These are phyloP conservation scores for Solanum hybrid DNA, from an alignment of 305 asterid genomes.

Conservation along the genomic window DNA sequence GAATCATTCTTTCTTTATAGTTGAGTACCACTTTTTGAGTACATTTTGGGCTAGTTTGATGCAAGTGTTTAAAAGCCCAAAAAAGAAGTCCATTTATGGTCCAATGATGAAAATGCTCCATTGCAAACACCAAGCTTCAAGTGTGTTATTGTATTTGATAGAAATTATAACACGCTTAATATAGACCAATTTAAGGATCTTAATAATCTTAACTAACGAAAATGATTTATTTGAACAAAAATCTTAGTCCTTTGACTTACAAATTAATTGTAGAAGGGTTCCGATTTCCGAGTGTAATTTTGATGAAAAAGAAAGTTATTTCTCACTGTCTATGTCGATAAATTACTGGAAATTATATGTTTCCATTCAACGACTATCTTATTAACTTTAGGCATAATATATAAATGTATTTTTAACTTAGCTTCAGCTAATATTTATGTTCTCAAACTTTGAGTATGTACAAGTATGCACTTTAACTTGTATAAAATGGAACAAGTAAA, in stretches of 20 bases:
- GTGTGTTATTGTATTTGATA: not conserved
- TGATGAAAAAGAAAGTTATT: too few species aligned
- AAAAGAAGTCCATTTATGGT: not conserved
- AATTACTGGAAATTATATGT: too few species aligned
- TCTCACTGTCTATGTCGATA: not conserved
- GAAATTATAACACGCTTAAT: not conserved
- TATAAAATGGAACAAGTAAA: too few species aligned
- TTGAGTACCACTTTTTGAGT: not conserved
- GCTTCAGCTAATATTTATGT: not conserved
- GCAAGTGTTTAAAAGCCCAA: not conserved
- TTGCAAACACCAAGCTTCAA: not conserved
- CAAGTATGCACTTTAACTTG: not conserved
- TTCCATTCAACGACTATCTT: not conserved
- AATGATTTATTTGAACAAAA: not conserved
- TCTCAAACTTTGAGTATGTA: not conserved
- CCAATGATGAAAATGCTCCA: not conserved
- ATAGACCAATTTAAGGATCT: not conserved
- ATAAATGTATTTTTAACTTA: not conserved
- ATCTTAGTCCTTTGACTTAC: not conserved
- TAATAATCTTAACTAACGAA: not conserved
- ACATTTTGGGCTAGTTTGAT: not conserved
- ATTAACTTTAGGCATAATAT: too few species aligned
- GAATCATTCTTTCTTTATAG: not conserved
- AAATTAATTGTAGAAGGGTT: not conserved
- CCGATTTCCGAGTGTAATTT: not conserved